Conservation (phyloP, 345 rosid genomes). For the sweet orange (Citrus sinensis) region DVS_A1.0 CM039161.1:1837501-1838000, state of each 20-base stretch:
- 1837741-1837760: neutral
- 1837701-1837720: neutral
- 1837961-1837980: constrained; percentile 94
- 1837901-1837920: no score
- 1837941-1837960: constrained; percentile 42
- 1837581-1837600: neutral
- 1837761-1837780: neutral
- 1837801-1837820: neutral
- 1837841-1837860: neutral
- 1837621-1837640: neutral
- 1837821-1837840: neutral
- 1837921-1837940: neutral
- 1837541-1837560: neutral
- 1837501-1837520: neutral
- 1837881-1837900: no score
- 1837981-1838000: constrained; percentile 98
- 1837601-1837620: neutral
- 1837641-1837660: neutral
- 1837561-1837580: neutral
- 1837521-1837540: neutral
- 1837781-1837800: neutral
- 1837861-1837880: constrained; percentile 32
- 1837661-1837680: neutral
- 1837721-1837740: neutral
- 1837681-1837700: no score